Percentiles rank a stretch among this genome's conserved stretches.
Conservation (phyloP, 176 grass and related monocot genomes). For the Calamus simplicifolius region DNA sequence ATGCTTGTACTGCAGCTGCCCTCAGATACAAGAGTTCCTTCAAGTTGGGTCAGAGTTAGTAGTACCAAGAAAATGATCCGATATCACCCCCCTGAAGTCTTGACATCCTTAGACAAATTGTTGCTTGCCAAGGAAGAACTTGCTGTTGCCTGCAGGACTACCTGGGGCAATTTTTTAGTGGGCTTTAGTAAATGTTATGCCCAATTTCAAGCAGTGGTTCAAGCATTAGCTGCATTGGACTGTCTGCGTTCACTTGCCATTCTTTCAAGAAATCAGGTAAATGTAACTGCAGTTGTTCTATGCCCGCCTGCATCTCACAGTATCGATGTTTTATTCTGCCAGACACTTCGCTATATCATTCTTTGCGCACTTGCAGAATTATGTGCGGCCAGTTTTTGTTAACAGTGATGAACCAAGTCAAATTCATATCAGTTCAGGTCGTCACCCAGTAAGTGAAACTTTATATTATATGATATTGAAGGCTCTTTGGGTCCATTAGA, state of each 20-base stretch:
- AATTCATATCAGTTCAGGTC: constrained; percentile 68
- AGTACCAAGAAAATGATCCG: constrained; percentile 74
- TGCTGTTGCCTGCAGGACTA: constrained; percentile 53
- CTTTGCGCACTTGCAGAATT: constrained; percentile 45
- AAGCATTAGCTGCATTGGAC: constrained; percentile 79
- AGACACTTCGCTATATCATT: constrained; percentile 3
- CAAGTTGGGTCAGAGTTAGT: constrained; percentile 83
- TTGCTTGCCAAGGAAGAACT: constrained; percentile 82
- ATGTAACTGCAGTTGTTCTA: background rate
- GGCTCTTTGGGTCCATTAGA: too few relatives aligned
- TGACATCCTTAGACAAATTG: constrained; percentile 59
- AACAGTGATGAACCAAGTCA: constrained; percentile 62
- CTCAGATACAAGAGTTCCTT: constrained; percentile 56
- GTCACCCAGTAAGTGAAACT: constrained; percentile 66
- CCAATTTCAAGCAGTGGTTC: constrained; percentile 67
- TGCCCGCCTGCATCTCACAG: constrained; percentile 3
- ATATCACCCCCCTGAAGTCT: constrained; percentile 79
- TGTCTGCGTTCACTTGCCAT: constrained; percentile 74
- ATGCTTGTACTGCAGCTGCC: constrained; percentile 39
- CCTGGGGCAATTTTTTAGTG: constrained; percentile 73
- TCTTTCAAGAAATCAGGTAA: constrained; percentile 76
- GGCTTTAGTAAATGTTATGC: constrained; percentile 62
- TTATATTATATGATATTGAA: background rate
- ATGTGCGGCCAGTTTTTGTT: constrained; percentile 74
- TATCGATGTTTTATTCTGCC: background rate